phyloP scores from a whole-genome alignment of 441 rosid genomes.

The Erodium chrysanthum region DNA sequence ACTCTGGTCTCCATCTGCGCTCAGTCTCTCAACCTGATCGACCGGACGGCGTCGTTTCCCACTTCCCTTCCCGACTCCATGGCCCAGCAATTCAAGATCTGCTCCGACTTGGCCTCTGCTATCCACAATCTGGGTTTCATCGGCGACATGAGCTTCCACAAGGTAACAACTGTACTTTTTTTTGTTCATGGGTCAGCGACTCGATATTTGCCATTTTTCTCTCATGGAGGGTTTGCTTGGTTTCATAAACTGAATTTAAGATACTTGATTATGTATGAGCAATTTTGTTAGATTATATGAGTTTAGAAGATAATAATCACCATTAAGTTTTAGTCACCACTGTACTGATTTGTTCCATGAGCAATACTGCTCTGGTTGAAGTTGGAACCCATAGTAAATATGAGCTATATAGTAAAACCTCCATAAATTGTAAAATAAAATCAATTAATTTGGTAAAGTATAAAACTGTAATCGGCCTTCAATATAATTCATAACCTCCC shows the following conservation, averaged over 20 bases:
- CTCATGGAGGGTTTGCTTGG: background rate
- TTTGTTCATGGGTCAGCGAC: background rate
- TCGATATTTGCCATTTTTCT: no score
- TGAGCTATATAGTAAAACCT: background rate
- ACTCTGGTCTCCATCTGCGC: conserved; percentile 18
- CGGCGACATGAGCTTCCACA: conserved; percentile 19
- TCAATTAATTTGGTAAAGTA: no score
- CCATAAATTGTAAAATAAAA: background rate
- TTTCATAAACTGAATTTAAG: background rate
- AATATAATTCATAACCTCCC: no score
- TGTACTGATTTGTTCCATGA: background rate
- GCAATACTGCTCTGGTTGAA: background rate
- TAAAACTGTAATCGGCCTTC: no score
- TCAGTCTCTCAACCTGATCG: conserved; percentile 21
- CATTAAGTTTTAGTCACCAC: background rate
- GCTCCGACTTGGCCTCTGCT: conserved; percentile 16
- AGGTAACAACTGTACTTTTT: conserved; percentile 9
- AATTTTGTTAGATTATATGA: background rate
- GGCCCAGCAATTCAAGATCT: conserved; percentile 16
- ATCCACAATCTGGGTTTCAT: conserved; percentile 18
- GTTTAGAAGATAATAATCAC: background rate
- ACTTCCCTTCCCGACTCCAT: conserved; percentile 14
- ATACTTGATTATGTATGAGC: background rate
- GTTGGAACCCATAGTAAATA: background rate
- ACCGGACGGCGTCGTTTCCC: conserved; percentile 14